Evolutionary conservation across 2,329 filamentous ascomycete species (phyloP).

Genomic region (Lachnellula cervina): DNA sequence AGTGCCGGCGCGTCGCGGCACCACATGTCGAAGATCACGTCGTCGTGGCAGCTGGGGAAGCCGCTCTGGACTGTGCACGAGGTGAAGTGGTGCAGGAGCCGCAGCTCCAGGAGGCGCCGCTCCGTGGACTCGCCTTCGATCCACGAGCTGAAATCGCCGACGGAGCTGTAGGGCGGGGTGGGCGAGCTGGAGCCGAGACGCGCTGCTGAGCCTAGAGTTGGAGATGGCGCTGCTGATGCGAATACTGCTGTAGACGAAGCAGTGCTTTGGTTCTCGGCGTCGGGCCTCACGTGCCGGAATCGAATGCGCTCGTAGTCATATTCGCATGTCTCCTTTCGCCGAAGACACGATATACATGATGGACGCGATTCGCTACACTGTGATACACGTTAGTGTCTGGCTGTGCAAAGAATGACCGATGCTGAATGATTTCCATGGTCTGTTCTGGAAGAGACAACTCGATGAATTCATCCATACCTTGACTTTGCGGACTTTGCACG

Average conservation of each 20-base stretch:
- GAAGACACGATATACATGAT: neutral
- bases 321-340: neutral
- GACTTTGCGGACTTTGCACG: neutral
- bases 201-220: neutral
- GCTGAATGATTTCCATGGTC: neutral
- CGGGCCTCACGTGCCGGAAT: neutral
- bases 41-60: constrained; percentile 4
- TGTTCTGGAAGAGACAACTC: neutral
- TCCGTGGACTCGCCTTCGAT: neutral
- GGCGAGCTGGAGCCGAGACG: neutral
- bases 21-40: constrained; percentile 8
- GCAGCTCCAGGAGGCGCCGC: constrained; percentile 17
- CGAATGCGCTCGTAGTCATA: neutral
- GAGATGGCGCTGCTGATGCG: neutral
- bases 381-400: too few relatives aligned
- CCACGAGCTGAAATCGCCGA: neutral
- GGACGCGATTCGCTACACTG: neutral
- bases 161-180: neutral
- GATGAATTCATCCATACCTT: neutral
- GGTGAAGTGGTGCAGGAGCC: constrained; percentile 21
- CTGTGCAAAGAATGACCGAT: neutral
- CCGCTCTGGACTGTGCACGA: constrained; percentile 3
- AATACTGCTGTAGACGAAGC: too few relatives aligned
- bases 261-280: too few relatives aligned
- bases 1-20: constrained; percentile 1